Percentiles rank a stretch among this genome's conserved stretches.
Conservation (phyloP, 495 filamentous ascomycete genomes). For the Pseudotulostoma volvatum region DNA sequence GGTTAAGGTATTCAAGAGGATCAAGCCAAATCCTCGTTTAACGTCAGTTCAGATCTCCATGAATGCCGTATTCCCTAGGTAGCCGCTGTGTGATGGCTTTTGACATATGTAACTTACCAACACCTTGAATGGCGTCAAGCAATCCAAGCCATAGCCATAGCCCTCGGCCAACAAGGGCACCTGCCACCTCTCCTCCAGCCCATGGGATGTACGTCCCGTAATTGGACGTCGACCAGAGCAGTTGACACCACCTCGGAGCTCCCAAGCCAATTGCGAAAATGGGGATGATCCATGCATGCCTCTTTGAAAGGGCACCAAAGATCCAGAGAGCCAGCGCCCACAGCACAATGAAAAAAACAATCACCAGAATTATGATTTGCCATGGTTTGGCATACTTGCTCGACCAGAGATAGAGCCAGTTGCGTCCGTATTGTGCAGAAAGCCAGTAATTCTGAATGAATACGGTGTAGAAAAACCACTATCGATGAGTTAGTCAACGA, state of each 20-base stretch:
- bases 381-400: conserved; percentile 35
- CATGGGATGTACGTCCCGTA: conserved; percentile 46
- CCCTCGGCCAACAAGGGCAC: conserved; percentile 34
- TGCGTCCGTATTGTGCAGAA: conserved; percentile 42
- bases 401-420: conserved; percentile 44
- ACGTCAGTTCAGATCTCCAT: too few relatives aligned
- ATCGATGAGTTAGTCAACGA: not conserved
- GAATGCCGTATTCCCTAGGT: too few relatives aligned
- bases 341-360: conserved; percentile 42
- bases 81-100: too few relatives aligned
- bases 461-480: conserved; percentile 26
- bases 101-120: too few relatives aligned
- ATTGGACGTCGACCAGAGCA: conserved; percentile 43
- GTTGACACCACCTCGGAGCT: conserved; percentile 48
- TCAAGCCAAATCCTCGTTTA: conserved; percentile 48
- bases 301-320: conserved; percentile 33
- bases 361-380: conserved; percentile 33
- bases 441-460: conserved; percentile 55
- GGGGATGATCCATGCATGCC: conserved; percentile 48
- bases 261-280: conserved; percentile 50
- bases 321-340: conserved; percentile 34
- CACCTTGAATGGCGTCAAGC: conserved; percentile 40
- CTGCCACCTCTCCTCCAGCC: conserved; percentile 29
- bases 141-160: conserved; percentile 53
- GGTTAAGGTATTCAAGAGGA: conserved; percentile 45